A percentile compares a stretch with the other conserved stretches of the same genome.
These are phyloP conservation scores for Licmophora abbreviata DNA, from an alignment of 108 stramenopile species.

Conservation along the genomic window DNA sequence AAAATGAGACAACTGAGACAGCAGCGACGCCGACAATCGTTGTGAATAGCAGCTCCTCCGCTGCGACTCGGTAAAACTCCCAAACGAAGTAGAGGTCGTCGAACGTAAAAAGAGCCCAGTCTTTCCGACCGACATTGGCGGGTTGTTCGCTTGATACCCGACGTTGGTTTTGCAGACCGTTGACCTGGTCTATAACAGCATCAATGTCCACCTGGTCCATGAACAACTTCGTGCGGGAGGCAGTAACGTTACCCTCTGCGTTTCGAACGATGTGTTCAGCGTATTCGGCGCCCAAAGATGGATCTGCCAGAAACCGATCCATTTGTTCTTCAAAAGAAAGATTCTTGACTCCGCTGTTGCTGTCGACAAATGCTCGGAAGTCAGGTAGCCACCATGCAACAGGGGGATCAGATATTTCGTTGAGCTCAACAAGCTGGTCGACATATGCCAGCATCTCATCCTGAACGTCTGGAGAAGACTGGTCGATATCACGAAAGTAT, in stretches of 20 bases:
- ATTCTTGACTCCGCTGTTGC: background rate
- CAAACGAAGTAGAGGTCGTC: background rate
- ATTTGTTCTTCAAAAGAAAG: conserved; percentile 1
- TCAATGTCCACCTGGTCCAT: background rate
- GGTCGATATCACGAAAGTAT: conserved; percentile 1
- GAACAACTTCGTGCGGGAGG: background rate
- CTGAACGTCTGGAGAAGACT: background rate
- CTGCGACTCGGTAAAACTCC: background rate
- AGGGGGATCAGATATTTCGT: background rate
- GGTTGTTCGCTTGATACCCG: background rate
- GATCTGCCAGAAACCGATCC: conserved; percentile 2
- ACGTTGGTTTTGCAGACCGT: background rate
- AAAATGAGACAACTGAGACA: background rate
- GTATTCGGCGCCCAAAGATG: background rate
- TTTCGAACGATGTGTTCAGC: conserved; percentile 1
- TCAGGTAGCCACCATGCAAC: background rate
- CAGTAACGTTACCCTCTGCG: background rate
- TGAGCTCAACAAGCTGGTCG: background rate
- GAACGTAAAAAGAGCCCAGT: conserved; percentile 1
- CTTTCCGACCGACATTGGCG: background rate
- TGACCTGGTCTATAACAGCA: conserved; percentile 1
- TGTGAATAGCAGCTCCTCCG: background rate
- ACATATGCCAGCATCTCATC: background rate
- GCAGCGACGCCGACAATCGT: background rate
- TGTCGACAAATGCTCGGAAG: conserved; percentile 1